Conservation (phyloP, 768 basidiomycete genomes). For the Suillus subalutaceus region DNA sequence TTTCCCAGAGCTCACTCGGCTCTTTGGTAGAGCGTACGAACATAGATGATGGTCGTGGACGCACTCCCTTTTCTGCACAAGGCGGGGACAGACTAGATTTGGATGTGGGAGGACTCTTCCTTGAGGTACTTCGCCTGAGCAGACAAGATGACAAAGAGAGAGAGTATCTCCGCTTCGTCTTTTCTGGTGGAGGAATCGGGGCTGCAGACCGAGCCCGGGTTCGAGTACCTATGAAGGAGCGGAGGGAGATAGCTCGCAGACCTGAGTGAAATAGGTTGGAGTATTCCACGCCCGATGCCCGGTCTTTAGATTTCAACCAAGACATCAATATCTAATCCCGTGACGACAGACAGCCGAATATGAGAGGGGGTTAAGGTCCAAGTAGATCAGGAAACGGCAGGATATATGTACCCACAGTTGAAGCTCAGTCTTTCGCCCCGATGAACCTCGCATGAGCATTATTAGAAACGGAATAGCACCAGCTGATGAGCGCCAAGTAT, state of each 20-base stretch:
- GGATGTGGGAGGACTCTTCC: constrained; percentile 11
- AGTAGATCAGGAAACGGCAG: background rate
- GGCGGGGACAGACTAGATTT: constrained; percentile 10
- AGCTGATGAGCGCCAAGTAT: constrained; percentile 8
- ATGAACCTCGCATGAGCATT: background rate
- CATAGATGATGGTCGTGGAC: constrained; percentile 20
- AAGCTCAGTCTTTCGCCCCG: constrained; percentile 23
- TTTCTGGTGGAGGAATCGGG: constrained; percentile 9
- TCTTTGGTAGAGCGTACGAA: constrained; percentile 19
- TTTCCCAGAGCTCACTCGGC: constrained; percentile 10
- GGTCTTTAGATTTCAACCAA: constrained; percentile 34
- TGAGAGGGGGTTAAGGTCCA: constrained; percentile 6
- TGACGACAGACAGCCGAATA: background rate
- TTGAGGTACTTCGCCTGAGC: constrained; percentile 10
- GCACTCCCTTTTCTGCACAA: constrained; percentile 5
- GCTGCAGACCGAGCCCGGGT: constrained; percentile 10
- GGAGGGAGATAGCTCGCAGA: constrained; percentile 31
- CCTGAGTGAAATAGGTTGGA: constrained; percentile 40
- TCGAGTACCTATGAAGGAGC: constrained; percentile 10
- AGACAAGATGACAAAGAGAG: constrained; percentile 17
- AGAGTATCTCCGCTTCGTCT: constrained; percentile 11
- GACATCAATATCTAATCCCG: constrained; percentile 24
- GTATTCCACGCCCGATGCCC: constrained; percentile 33
- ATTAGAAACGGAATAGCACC: background rate
- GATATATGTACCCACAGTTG: constrained; percentile 31